phyloP scores from a whole-genome alignment of 139 green algal genomes.

The Chlamydomonas incerta region DNA sequence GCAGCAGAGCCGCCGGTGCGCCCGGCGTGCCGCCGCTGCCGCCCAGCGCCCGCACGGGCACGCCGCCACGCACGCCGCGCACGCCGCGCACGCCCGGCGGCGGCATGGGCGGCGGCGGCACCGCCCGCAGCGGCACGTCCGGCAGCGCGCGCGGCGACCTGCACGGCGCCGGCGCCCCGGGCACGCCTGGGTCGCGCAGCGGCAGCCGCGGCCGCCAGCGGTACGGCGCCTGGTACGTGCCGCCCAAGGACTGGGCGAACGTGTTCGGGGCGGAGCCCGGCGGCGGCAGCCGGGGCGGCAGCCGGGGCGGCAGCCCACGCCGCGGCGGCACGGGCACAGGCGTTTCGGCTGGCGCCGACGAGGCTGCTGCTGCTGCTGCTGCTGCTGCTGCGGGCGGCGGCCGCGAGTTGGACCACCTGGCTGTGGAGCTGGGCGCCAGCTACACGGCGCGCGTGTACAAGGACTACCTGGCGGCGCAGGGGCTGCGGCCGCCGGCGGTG shows the following conservation, averaged over 20 bases:
- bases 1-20: too few relatives aligned
- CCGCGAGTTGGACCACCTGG: neutral
- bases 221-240: slow-evolving; percentile 14
- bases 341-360: too few relatives aligned
- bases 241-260: neutral
- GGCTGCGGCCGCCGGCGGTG: neutral
- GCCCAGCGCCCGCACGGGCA: neutral
- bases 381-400: neutral
- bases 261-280: neutral
- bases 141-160: too few relatives aligned
- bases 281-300: neutral
- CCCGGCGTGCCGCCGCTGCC: too few relatives aligned
- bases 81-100: neutral
- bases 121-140: neutral
- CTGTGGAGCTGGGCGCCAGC: neutral
- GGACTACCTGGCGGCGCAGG: neutral
- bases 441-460: slow-evolving; percentile 9
- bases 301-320: neutral
- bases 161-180: too few relatives aligned
- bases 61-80: neutral
- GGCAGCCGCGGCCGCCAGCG: neutral
- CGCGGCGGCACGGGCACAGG: too few relatives aligned
- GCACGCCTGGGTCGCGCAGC: neutral
- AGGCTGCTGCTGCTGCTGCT: too few relatives aligned
- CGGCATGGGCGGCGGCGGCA: neutral